phyloP scores from a whole-genome alignment of 768 basidiomycete species.

The Leccinum imitatum region DNA sequence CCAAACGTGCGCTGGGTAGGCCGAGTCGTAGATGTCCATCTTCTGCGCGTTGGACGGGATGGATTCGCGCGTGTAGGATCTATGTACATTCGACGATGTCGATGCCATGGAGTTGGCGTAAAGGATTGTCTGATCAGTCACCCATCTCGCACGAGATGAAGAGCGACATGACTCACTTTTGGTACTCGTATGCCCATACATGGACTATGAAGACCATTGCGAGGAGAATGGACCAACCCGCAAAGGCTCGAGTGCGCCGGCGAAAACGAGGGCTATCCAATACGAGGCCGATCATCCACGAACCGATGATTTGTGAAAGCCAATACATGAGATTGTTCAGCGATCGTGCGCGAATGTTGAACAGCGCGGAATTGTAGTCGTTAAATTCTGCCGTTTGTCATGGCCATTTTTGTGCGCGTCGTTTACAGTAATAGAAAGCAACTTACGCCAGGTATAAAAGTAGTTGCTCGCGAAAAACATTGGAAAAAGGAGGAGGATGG shows the following conservation, averaged over 20 bases:
- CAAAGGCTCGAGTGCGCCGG: slow-evolving; percentile 70
- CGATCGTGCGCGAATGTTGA: slow-evolving; percentile 76
- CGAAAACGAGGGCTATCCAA: slow-evolving; percentile 56
- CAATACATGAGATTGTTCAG: slow-evolving; percentile 81
- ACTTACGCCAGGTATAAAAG: slow-evolving; percentile 83
- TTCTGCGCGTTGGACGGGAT: slow-evolving; percentile 39
- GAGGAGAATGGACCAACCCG: slow-evolving; percentile 64
- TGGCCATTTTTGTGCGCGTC: slow-evolving; percentile 7
- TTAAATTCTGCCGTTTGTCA: slow-evolving; percentile 58
- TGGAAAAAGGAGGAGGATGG: slow-evolving; percentile 76
- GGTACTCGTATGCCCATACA: slow-evolving; percentile 76
- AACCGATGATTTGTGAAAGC: slow-evolving; percentile 76
- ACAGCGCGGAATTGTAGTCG: slow-evolving; percentile 75
- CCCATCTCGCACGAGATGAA: not conserved
- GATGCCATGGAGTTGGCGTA: not conserved
- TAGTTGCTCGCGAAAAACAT: slow-evolving; percentile 85
- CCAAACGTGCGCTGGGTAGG: slow-evolving; percentile 55
- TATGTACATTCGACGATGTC: slow-evolving; percentile 13
- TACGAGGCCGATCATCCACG: slow-evolving; percentile 64
- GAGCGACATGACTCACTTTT: slow-evolving; percentile 49
- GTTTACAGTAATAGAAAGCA: not conserved
- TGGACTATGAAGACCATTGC: slow-evolving; percentile 67
- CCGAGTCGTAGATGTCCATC: slow-evolving; percentile 58
- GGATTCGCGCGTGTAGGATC: slow-evolving; percentile 56
- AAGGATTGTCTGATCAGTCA: not conserved